Evolutionary conservation across 2,329 filamentous ascomycete genomes (phyloP), one percentile per base, ranked within the genome.

Genomic region (Teratosphaeriaceae sp.): DNA sequence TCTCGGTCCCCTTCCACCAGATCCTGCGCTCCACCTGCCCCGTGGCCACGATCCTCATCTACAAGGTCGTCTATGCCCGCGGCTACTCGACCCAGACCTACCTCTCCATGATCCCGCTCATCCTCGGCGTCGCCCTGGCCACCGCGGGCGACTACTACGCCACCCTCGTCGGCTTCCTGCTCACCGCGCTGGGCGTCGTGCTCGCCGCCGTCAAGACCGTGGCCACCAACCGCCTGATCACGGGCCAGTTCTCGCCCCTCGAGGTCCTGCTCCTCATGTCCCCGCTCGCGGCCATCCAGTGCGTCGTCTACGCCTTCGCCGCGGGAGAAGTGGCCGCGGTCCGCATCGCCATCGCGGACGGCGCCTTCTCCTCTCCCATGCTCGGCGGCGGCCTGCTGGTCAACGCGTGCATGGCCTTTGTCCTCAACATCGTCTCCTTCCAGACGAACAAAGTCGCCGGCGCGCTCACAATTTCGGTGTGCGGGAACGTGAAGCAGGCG

Each of bases 1-100:
- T 78, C 35, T 80, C 78, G 2, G 74, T 81, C 19, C 75, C 78
- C 3, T 80, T 81, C 62, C 79, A 81, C 61, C 78, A 81, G 59
- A 76, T 79, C 47, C 72, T 80, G 60, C 74, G 78, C 49, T 78
- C 78, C 49, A 75, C 76, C 18, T 75, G 71, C 48, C 78, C 78
- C 26, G 70, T 80, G 52, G 77, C 79, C 56, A 79, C 78, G 44
- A 74, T 80, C 44, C 59, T 76, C 49, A 78, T 81, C 59, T 80
- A 77, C 66, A 73, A 75, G 42, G 55, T 75, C 43, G 71, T 70
- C 57, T 79, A 76, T 58, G 60, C 65, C 47, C 72, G 75, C 42
- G 71, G 67, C 20, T 82, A 80, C 61, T 69, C 72, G 47, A 66
- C 55, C 35, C 65, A 70, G 51, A 80, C 77, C 9, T 80, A 80